Percentiles rank a stretch among this genome's conserved stretches.
Conservation (phyloP, 164 flowering plant genomes). For the Dillenia turbinata region DNA sequence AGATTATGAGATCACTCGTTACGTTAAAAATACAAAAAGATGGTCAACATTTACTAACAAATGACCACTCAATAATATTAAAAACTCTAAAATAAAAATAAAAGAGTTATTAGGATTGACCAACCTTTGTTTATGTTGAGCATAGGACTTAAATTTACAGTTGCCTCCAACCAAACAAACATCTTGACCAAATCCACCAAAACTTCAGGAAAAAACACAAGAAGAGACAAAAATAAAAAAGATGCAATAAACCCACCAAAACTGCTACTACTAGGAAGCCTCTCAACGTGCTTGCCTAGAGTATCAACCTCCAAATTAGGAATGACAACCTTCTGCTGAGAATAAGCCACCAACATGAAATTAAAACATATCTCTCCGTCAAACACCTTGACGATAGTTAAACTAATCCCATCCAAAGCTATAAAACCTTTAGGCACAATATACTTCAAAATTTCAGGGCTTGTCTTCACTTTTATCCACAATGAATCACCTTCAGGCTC, state of each 20-base stretch:
- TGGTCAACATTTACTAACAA: no score
- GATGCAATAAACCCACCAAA: slow-evolving; percentile 27
- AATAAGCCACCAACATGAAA: slow-evolving; percentile 87
- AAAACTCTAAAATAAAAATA: no score
- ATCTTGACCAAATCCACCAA: no score
- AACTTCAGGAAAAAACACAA: no score
- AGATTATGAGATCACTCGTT: no score
- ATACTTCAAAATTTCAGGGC: slow-evolving; percentile 53
- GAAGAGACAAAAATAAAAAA: slow-evolving; percentile 4
- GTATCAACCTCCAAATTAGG: slow-evolving; percentile 99
- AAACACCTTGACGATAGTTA: slow-evolving; percentile 85
- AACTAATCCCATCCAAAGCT: slow-evolving; percentile 89
- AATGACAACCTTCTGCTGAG: slow-evolving; percentile 84
- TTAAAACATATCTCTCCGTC: slow-evolving; percentile 74
- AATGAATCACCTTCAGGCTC: slow-evolving; percentile 71
- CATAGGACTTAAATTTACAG: no score
- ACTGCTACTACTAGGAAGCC: slow-evolving; percentile 54
- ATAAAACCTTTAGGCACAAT: slow-evolving; percentile 88
- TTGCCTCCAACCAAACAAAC: no score
- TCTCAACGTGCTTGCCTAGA: slow-evolving; percentile 90
- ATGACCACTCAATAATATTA: no score
- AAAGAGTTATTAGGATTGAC: no score
- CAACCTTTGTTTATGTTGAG: no score
- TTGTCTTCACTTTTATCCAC: slow-evolving; percentile 78
- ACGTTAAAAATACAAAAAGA: no score